phyloP scores from a whole-genome alignment of 225 moss, liverwort and hornwort genomes.

The Anthoceros angustus region DNA sequence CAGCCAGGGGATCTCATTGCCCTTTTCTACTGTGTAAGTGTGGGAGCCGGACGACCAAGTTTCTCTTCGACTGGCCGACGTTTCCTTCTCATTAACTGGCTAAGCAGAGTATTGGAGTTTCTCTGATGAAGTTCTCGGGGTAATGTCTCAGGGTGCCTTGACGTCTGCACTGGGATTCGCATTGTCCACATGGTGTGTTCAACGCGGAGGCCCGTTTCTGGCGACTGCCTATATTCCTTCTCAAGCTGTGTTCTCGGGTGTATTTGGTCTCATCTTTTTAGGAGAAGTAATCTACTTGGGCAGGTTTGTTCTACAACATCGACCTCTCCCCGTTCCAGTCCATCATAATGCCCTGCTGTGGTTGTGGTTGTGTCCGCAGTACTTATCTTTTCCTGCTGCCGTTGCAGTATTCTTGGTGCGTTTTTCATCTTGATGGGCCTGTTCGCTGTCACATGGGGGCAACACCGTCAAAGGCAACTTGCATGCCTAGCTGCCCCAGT shows the following conservation, averaged over 20 bases:
- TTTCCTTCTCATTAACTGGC: too few species aligned
- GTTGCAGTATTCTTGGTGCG: neutral
- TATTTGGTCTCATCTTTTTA: slow-evolving; percentile 15
- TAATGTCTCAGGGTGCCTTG: slow-evolving; percentile 8
- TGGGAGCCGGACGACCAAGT: neutral
- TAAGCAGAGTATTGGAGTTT: neutral
- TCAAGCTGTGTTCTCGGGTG: slow-evolving; percentile 17
- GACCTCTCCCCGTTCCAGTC: neutral
- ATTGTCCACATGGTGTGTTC: slow-evolving; percentile 14
- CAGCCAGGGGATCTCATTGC: slow-evolving; percentile 36
- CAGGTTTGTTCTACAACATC: slow-evolving; percentile 14
- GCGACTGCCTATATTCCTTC: slow-evolving; percentile 17
- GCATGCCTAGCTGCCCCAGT: neutral
- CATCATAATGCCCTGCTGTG: neutral
- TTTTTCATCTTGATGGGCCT: neutral
- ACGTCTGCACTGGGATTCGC: slow-evolving; percentile 16
- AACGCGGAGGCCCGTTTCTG: slow-evolving; percentile 14
- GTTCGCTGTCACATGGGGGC: neutral
- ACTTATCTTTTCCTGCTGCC: neutral
- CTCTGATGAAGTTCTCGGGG: neutral
- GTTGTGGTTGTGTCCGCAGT: neutral
- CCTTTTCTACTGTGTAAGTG: slow-evolving; percentile 44
- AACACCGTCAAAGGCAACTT: neutral
- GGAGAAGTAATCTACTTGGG: slow-evolving; percentile 13
- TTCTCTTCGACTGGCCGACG: too few species aligned